These are phyloP conservation scores for Epichloe hybrida DNA, from an alignment of 2,329 filamentous ascomycete species.

Conservation along the genomic window DNA sequence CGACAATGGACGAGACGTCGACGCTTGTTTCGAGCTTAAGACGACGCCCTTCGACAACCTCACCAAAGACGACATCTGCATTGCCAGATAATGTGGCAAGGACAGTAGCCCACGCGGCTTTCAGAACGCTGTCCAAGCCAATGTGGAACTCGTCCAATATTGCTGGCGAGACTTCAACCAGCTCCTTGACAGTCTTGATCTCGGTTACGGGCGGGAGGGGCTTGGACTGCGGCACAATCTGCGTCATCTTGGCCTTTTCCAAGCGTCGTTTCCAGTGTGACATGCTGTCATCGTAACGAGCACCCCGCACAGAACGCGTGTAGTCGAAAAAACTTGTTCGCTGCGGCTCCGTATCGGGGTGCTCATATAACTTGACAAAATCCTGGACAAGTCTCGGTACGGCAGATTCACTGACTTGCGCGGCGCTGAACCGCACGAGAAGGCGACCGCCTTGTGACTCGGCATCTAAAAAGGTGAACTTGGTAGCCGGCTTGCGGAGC, in stretches of 20 bases:
- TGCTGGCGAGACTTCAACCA: slow-evolving; percentile 24
- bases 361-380: slow-evolving; percentile 31
- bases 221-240: slow-evolving; percentile 27
- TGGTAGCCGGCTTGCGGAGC: slow-evolving; percentile 31
- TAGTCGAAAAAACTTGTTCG: slow-evolving; percentile 36
- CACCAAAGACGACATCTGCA: slow-evolving; percentile 42
- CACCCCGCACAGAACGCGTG: slow-evolving; percentile 25
- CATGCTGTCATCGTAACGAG: slow-evolving; percentile 23
- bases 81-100: slow-evolving; percentile 35
- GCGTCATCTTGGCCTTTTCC: slow-evolving; percentile 32
- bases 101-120: slow-evolving; percentile 43
- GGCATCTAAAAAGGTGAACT: slow-evolving; percentile 36
- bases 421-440: slow-evolving; percentile 32
- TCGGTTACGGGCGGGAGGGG: slow-evolving; percentile 26
- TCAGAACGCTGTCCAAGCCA: slow-evolving; percentile 38
- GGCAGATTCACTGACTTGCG: slow-evolving; percentile 35
- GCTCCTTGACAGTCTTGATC: slow-evolving; percentile 26
- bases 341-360: slow-evolving; percentile 18
- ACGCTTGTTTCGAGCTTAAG: slow-evolving; percentile 29
- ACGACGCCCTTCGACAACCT: slow-evolving; percentile 35
- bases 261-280: slow-evolving; percentile 34
- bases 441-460: slow-evolving; percentile 34
- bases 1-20: slow-evolving; percentile 40
- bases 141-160: slow-evolving; percentile 28
- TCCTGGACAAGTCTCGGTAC: slow-evolving; percentile 34